Evolutionary conservation across 192 early-diverging fungal genomes (phyloP), one percentile per base, ranked within the genome.

Genomic region (Entomortierella lignicola): DNA sequence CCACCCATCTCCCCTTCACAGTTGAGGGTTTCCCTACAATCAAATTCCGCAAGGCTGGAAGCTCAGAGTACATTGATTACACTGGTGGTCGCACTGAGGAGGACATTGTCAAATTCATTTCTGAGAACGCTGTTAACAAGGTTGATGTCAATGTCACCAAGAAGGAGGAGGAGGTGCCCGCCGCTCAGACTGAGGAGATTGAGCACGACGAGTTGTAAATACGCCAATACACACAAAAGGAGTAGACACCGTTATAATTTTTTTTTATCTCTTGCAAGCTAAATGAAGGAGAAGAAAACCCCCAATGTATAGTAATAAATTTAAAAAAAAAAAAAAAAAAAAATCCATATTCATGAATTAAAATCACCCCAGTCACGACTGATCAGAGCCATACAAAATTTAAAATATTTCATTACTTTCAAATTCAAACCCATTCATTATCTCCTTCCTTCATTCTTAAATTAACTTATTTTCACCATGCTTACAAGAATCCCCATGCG

Each of bases 21-120:
- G 69, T 99, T 70, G 70, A 93, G 71, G 97, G 96, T 25, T 99
- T 98, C 93, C 97, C 97, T 47, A 99, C 97, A 55, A 88, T 99
- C 60, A 94, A 93, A 81, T 85, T 98, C 65, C 89, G 96, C 87
- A 95, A 96, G 85, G 95, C 92, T 44, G 88, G 89, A 25, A 60
- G 69, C 21, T 65, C 73, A 2, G 89, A 92, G 55, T 84, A 93
- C 60, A 85, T 96, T 56, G 88, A 93, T 77, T 99, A 94, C 87
- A 81, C 89, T 41, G 92, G 97, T 60, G 89, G 95, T 82, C 92
- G 97, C 65, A 86, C 90, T 42, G 57, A 94, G 43, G 95, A 93
- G 60, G 85, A 84, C 32, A 83, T 99, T 60, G 59, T 93, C 56
- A 83, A 89, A 60, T 99, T 98, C 73, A 67, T 99, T 41, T 85